A percentile compares a stretch with the other conserved stretches of the same genome.
Conservation (phyloP, 495 filamentous ascomycete genomes). For the Xylaria nigripes region DNA sequence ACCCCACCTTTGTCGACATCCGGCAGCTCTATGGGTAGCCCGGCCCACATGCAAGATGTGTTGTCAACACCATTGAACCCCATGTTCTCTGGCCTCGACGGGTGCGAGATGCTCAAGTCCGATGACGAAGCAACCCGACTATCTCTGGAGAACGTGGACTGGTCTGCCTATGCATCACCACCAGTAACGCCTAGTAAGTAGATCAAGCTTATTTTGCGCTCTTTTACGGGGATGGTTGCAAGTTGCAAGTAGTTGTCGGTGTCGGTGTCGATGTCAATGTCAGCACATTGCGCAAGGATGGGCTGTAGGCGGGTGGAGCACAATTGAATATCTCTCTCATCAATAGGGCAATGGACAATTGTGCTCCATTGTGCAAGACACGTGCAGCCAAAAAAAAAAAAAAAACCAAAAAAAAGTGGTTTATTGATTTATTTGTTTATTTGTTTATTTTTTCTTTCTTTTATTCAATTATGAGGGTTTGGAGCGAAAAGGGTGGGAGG, state of each 20-base stretch:
- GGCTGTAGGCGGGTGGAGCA: neutral
- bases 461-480: no score
- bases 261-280: no score
- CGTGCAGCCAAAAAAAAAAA: neutral
- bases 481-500: no score
- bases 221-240: neutral
- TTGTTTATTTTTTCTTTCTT: no score
- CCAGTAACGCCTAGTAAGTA: slow-evolving; percentile 90
- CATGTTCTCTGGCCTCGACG: slow-evolving; percentile 65
- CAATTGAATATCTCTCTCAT: neutral
- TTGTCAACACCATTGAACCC: slow-evolving; percentile 77
- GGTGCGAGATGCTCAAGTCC: slow-evolving; percentile 73
- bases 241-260: no score
- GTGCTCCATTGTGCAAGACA: neutral
- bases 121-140: slow-evolving; percentile 61
- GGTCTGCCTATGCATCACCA: slow-evolving; percentile 67
- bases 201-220: slow-evolving; percentile 17
- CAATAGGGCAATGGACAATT: no score
- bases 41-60: slow-evolving; percentile 61
- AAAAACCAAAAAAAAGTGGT: neutral
- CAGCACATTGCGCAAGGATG: no score
- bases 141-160: slow-evolving; percentile 68
- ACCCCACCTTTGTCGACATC: slow-evolving; percentile 84
- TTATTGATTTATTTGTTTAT: no score
- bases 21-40: slow-evolving; percentile 78